Evolutionary conservation across 140 eudicot genomes (phyloP).

Genomic region (Cichorium intybus): DNA sequence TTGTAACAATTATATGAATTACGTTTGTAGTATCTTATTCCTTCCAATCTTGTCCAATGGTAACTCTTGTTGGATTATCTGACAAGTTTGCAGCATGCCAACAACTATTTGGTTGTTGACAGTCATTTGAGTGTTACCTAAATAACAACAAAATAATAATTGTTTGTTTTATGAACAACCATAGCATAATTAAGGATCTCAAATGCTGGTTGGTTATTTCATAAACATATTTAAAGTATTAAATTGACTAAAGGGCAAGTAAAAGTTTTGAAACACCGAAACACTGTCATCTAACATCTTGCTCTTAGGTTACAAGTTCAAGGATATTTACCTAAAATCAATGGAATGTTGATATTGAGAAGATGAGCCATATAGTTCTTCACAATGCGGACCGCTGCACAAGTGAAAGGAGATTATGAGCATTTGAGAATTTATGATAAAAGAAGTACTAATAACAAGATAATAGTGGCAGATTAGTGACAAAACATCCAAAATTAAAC

Average conservation of each 20-base stretch:
- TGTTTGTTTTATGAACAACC: not conserved
- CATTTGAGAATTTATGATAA: too few species aligned
- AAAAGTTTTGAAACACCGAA: not conserved
- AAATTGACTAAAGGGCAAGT: conserved; percentile 9
- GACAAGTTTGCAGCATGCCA: conserved; percentile 86
- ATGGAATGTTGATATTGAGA: too few species aligned
- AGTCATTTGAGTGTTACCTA: conserved; percentile 95
- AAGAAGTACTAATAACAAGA: not conserved
- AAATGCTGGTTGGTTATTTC: not conserved
- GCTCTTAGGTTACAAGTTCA: too few species aligned
- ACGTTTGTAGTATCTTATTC: too few species aligned
- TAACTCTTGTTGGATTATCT: conserved; percentile 94
- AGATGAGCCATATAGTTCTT: too few species aligned
- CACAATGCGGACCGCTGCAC: too few species aligned
- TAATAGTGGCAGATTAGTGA: not conserved
- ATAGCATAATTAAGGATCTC: conserved; percentile 4
- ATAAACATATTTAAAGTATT: conserved; percentile 9
- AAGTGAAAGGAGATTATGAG: too few species aligned
- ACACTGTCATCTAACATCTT: too few species aligned
- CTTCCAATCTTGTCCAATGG: conserved; percentile 91
- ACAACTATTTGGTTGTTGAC: conserved; percentile 96
- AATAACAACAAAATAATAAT: conserved; percentile 20
- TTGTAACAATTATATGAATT: too few species aligned
- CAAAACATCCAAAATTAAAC: not conserved
- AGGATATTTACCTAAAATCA: too few species aligned